phyloP scores from a whole-genome alignment of 805 yeast genomes.

The Cyberlindnera meyerae region DNA sequence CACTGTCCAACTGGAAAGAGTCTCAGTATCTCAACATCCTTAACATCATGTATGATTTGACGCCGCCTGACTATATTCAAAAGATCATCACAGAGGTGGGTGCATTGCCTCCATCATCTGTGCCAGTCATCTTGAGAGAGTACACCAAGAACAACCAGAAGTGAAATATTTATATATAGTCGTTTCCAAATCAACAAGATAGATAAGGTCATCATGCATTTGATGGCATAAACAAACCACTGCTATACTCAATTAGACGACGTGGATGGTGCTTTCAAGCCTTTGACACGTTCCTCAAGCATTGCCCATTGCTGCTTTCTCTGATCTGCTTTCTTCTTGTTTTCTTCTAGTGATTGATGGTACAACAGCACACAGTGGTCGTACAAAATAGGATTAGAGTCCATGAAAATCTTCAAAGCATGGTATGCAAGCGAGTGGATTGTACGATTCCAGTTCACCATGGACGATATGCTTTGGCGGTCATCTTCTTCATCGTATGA shows the following conservation, averaged over 20 bases:
- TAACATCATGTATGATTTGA: constrained; percentile 86
- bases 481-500: constrained; percentile 15
- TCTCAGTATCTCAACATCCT: constrained; percentile 64
- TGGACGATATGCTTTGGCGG: constrained; percentile 23
- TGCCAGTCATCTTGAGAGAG: constrained; percentile 93
- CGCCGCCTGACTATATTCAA: constrained; percentile 90
- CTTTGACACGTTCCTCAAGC: constrained; percentile 54
- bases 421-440: constrained; percentile 87
- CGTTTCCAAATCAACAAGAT: too few relatives aligned
- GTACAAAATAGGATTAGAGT: constrained; percentile 83
- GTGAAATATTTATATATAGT: too few relatives aligned
- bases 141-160: constrained; percentile 43
- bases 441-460: constrained; percentile 87
- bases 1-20: constrained; percentile 58
- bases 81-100: constrained; percentile 96
- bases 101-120: constrained; percentile 95
- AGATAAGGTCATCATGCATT: too few relatives aligned
- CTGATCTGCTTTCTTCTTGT: constrained; percentile 55
- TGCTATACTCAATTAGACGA: constrained; percentile 1
- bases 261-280: constrained; percentile 3
- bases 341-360: constrained; percentile 73
- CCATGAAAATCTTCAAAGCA: constrained; percentile 86
- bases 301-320: constrained; percentile 68
- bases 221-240: too few relatives aligned
- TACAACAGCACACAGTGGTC: constrained; percentile 90